These are phyloP conservation scores for Eragrostis nindensis DNA, from an alignment of 176 grass and related monocot species.

Conservation along the genomic window DNA sequence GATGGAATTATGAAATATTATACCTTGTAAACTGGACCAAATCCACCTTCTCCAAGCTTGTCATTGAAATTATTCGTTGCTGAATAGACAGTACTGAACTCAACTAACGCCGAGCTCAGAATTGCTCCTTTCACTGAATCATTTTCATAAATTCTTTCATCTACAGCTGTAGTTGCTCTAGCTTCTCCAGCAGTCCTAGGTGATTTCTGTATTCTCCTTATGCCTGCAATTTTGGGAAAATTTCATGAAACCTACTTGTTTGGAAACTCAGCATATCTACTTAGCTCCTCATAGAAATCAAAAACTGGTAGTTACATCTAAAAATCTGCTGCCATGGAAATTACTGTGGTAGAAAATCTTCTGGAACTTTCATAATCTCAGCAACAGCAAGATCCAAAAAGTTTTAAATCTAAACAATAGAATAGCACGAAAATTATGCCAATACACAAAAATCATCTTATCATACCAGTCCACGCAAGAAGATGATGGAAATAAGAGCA, in stretches of 20 bases:
- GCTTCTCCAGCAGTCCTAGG: conserved; percentile 12
- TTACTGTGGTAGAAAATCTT: not conserved
- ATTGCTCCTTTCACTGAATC: conserved; percentile 24
- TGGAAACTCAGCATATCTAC: not conserved
- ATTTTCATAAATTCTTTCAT: conserved; percentile 37
- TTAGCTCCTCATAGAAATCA: not conserved
- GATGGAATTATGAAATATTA: not conserved
- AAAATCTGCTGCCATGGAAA: conserved; percentile 4
- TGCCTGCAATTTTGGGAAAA: conserved; percentile 24
- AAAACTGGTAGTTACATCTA: not conserved
- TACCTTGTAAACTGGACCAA: conserved; percentile 87
- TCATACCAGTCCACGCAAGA: not conserved
- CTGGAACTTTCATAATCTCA: not conserved
- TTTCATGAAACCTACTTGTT: too few relatives aligned
- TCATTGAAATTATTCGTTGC: conserved; percentile 69
- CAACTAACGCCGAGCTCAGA: conserved; percentile 55
- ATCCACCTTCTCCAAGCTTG: conserved; percentile 71
- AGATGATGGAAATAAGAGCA: not conserved
- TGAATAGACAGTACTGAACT: conserved; percentile 57
- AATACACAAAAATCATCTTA: not conserved
- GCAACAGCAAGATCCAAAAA: not conserved
- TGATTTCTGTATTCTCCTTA: conserved; percentile 33
- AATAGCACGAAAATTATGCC: not conserved
- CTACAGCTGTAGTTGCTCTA: conserved; percentile 31
- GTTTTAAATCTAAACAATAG: not conserved